Base-by-base conservation (phyloP, 495 filamentous ascomycete genomes). In the Apiosordaria backusii region DNA sequence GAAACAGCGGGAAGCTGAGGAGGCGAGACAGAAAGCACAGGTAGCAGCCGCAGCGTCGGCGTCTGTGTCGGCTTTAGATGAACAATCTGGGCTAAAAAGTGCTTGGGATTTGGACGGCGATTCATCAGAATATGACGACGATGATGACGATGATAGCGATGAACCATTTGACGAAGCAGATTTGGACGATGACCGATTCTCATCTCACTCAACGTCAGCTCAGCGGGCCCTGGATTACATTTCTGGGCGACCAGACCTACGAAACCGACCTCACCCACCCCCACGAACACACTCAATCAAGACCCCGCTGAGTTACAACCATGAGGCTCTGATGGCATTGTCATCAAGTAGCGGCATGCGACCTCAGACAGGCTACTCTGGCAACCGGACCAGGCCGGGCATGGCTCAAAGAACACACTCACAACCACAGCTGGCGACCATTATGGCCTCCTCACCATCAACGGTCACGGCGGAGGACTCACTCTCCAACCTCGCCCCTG, bases 201-300 rank as follows among this genome's bases (percentile, higher is more conserved):
- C 68, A 1, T 24, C 60, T 5, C 54, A 67, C 4, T 26, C 66
- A 62, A 75, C 77, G 0, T 67, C 70, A 6, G 77, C 82, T 16
- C 78, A 80, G 35, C 76, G 73, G 57, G 81, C 84, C 4, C 71
- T 84, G n/a, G 73, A 81, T 15, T 85, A 79, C 68, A 84, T 85
- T 15, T 70, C 83, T 10, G 80, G 78, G 25, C 78, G 81, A 16
- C 71, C 77, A 35, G 73, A 68, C 15, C 35, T 45, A 45, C 35
- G 35, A 45, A 15, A 45, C 35, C 35, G 35, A 45, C 35, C 35
- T 45, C 50, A 67, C n/a, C 57, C 65, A 10, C 61, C 40, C 6
- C 62, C 64, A 67, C 64, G 60, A 40, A 55, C 69, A 18, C 57
- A 65, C 6, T 61, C 64, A 15, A 19, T 68, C 10, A 62, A 69